Percentiles rank a stretch among this genome's conserved stretches.
These are phyloP conservation scores for Lachnellula arida DNA, from an alignment of 2,329 filamentous ascomycete genomes.

Conservation along the genomic window DNA sequence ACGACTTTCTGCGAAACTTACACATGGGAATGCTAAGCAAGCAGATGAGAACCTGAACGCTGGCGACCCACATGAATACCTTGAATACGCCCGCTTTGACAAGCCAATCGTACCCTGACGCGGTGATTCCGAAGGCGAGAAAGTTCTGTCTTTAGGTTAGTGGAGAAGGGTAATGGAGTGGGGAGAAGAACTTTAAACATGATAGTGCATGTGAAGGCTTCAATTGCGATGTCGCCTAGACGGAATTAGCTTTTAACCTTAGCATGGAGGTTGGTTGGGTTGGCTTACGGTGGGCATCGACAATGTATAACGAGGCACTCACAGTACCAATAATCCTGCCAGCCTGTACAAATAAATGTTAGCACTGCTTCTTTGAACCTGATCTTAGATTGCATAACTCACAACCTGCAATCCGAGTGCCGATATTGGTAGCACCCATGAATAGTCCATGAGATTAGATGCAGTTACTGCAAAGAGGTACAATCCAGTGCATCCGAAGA, in stretches of 20 bases:
- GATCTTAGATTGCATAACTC: not conserved
- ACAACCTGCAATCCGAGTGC: conserved; percentile 81
- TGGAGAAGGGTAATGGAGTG: not conserved
- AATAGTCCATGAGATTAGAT: conserved; percentile 57
- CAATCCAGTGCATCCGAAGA: conserved; percentile 72
- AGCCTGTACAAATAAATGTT: not conserved
- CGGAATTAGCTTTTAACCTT: not conserved
- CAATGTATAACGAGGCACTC: conserved; percentile 62
- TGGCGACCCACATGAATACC: conserved; percentile 66
- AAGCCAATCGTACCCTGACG: conserved; percentile 80
- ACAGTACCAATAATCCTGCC: conserved; percentile 37
- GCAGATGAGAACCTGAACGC: conserved; percentile 75
- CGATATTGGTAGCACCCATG: conserved; percentile 65
- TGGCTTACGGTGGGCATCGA: conserved; percentile 79
- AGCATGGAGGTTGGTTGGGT: conserved; percentile 3
- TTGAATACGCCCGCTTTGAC: conserved; percentile 55
- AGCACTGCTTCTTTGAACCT: not conserved
- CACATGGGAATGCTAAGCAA: conserved; percentile 69
- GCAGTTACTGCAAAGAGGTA: conserved; percentile 80
- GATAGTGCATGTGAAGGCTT: conserved; percentile 83
- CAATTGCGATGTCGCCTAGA: conserved; percentile 72
- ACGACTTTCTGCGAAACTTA: conserved; percentile 46
- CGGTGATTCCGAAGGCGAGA: conserved; percentile 83
- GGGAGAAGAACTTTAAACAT: conserved; percentile 64
- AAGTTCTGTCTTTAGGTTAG: conserved; percentile 52